These are phyloP conservation scores for Pyrenopolyporus hunteri DNA, from an alignment of 495 filamentous ascomycete genomes.

Conservation along the genomic window DNA sequence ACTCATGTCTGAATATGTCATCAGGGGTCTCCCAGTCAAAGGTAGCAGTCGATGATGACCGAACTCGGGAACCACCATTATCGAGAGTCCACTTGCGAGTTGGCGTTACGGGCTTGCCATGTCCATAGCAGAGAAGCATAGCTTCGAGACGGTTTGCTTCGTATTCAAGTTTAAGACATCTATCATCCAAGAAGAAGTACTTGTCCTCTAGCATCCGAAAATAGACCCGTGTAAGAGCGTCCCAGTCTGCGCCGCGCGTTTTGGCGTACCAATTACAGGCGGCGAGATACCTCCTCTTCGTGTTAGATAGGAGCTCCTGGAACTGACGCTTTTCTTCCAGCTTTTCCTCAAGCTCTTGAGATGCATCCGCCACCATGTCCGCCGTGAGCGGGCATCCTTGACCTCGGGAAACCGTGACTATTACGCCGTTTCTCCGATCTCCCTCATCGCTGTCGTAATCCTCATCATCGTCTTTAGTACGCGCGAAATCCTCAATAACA, in stretches of 20 bases:
- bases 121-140: slow-evolving; percentile 3
- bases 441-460: slow-evolving; percentile 27
- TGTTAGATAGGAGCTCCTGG: background rate
- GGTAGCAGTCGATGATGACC: background rate
- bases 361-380: background rate
- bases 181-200: background rate
- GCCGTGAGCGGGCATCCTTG: background rate
- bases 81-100: background rate
- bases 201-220: slow-evolving; percentile 10
- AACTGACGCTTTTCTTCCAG: background rate
- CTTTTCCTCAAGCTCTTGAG: background rate
- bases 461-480: background rate
- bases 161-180: slow-evolving; percentile 5
- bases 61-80: background rate
- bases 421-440: slow-evolving; percentile 22
- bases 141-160: slow-evolving; percentile 8
- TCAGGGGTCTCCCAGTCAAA: background rate
- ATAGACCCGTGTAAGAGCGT: background rate
- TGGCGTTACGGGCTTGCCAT: background rate
- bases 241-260: slow-evolving; percentile 3
- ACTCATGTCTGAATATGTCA: too few relatives aligned
- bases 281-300: slow-evolving; percentile 1
- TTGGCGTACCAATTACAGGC: background rate
- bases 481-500: too few relatives aligned
- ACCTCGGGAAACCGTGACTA: background rate